A percentile compares a stretch with the other conserved stretches of the same genome.
Evolutionary conservation across 1,284 basidiomycete genomes (phyloP).

Genomic region (Neonothopanus nambi): DNA sequence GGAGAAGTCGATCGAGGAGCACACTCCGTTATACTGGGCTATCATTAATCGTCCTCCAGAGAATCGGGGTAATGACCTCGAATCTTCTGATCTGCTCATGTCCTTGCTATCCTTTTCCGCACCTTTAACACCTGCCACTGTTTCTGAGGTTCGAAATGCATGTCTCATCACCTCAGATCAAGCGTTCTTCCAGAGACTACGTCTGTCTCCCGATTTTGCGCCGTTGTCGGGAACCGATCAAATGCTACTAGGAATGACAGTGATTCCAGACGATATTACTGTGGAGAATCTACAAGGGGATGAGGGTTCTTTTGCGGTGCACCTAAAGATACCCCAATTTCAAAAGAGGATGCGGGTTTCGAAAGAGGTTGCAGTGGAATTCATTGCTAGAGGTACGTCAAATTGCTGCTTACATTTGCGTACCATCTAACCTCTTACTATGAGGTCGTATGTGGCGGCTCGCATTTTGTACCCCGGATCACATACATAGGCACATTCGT

Average conservation of each 20-base stretch:
- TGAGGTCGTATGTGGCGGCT: conserved; percentile 66
- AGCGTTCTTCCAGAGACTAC: conserved; percentile 58
- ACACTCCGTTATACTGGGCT: conserved; percentile 69
- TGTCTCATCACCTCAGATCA: conserved; percentile 67
- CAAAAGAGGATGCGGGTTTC: conserved; percentile 72
- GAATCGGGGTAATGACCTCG: conserved; percentile 23
- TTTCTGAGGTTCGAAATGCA: conserved; percentile 61
- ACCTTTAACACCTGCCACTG: conserved; percentile 48
- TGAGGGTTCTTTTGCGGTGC: conserved; percentile 53
- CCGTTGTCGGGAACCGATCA: conserved; percentile 54
- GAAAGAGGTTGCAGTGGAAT: conserved; percentile 54
- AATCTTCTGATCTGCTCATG: conserved; percentile 46
- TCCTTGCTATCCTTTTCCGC: conserved; percentile 53
- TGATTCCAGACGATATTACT: conserved; percentile 52
- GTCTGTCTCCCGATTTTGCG: conserved; percentile 48
- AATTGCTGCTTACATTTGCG: neutral
- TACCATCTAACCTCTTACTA: neutral
- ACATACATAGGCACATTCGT: conserved; percentile 17
- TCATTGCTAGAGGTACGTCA: conserved; percentile 66
- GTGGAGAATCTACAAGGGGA: conserved; percentile 50
- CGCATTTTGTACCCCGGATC: conserved; percentile 45
- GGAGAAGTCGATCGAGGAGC: conserved; percentile 61
- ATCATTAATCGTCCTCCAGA: conserved; percentile 55
- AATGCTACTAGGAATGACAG: conserved; percentile 53
- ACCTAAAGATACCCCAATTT: conserved; percentile 58